A percentile compares a stretch with the other conserved stretches of the same genome.
Evolutionary conservation across 1,139 yeast species (phyloP).

Genomic region (Blastobotrys arbuscula): DNA sequence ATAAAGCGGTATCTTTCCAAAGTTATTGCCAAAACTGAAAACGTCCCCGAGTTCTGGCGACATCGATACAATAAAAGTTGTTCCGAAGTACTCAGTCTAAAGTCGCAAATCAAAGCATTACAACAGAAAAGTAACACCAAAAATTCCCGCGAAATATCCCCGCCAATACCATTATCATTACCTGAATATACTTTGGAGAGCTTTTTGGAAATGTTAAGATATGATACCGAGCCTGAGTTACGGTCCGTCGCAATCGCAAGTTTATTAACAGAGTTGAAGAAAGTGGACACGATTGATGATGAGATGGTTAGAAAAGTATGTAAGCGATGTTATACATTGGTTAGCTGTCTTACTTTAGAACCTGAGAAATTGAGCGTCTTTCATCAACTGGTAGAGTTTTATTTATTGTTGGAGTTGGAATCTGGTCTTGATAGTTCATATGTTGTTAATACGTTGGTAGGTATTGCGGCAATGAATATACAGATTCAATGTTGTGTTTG

Average conservation of each 20-base stretch:
- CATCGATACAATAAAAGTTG: constrained; percentile 12
- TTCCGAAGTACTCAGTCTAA: constrained; percentile 7
- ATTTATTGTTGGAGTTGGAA: neutral
- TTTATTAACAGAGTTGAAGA: neutral
- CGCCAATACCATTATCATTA: no score
- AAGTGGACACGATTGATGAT: neutral
- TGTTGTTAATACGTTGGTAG: neutral
- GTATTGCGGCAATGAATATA: neutral
- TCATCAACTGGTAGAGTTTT: neutral
- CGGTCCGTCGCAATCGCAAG: neutral
- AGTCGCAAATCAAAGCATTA: neutral
- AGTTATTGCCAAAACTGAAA: constrained; percentile 4
- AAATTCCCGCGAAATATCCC: no score
- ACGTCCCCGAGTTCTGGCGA: constrained; percentile 18
- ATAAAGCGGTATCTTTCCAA: constrained; percentile 2
- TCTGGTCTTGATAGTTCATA: neutral
- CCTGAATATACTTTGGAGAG: no score
- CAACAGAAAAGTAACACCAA: no score
- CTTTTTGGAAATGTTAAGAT: no score
- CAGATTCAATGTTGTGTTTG: neutral
- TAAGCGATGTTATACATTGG: neutral
- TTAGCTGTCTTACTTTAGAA: no score
- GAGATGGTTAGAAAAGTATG: neutral
- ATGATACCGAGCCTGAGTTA: neutral
- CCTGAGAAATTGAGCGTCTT: neutral